A percentile compares a stretch with the other conserved stretches of the same genome.
These are phyloP conservation scores for Fusarium buxicola DNA, from an alignment of 2,329 filamentous ascomycete species.

Conservation along the genomic window DNA sequence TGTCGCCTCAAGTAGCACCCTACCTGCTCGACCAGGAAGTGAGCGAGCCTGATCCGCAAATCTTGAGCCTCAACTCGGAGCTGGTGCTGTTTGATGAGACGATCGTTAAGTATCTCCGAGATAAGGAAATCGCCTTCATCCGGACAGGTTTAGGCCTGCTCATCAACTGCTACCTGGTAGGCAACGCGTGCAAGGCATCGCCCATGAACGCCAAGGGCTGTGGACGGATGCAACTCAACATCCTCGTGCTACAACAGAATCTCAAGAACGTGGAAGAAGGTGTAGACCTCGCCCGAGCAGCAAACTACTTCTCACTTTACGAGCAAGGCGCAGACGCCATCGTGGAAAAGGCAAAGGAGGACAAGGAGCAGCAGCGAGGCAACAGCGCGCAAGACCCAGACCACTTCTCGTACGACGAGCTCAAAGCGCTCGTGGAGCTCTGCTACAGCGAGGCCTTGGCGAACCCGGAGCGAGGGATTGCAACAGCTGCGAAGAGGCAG, in stretches of 20 bases:
- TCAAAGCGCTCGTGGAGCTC: slow-evolving; percentile 73
- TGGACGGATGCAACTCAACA: slow-evolving; percentile 91
- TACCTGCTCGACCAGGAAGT: slow-evolving; percentile 78
- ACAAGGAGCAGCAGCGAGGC: slow-evolving; percentile 51
- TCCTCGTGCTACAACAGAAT: slow-evolving; percentile 95
- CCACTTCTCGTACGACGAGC: slow-evolving; percentile 72
- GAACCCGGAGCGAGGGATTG: slow-evolving; percentile 75
- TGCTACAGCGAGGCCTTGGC: slow-evolving; percentile 75
- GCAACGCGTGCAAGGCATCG: slow-evolving; percentile 75
- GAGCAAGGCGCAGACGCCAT: slow-evolving; percentile 73
- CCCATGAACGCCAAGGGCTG: slow-evolving; percentile 88
- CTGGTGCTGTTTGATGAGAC: slow-evolving; percentile 91
- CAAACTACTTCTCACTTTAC: slow-evolving; percentile 77
- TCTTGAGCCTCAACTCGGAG: slow-evolving; percentile 85
- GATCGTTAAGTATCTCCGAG: slow-evolving; percentile 76
- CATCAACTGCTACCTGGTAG: slow-evolving; percentile 82
- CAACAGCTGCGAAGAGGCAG: slow-evolving; percentile 73
- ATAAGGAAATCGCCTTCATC: slow-evolving; percentile 79
- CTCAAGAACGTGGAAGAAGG: slow-evolving; percentile 89
- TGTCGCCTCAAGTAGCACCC: slow-evolving; percentile 69
- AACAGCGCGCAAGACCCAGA: slow-evolving; percentile 52
- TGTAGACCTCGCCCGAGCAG: slow-evolving; percentile 71
- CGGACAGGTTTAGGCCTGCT: slow-evolving; percentile 80
- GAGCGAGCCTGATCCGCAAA: slow-evolving; percentile 80
- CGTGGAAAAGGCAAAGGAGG: slow-evolving; percentile 69